These are phyloP conservation scores for Cadophora malorum DNA, from an alignment of 2,329 filamentous ascomycete species.

Conservation along the genomic window DNA sequence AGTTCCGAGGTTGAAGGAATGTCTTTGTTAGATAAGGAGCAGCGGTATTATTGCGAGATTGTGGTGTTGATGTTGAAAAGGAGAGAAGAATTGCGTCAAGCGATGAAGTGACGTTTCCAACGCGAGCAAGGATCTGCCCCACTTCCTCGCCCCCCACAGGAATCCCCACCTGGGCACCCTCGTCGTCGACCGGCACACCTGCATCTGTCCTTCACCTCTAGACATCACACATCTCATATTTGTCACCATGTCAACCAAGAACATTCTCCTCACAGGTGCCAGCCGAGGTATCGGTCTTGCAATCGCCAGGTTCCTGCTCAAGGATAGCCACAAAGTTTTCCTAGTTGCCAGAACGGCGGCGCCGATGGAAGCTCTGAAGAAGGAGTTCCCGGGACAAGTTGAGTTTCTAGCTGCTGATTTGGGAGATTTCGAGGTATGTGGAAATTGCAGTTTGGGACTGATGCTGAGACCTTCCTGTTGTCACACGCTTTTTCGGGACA, in stretches of 20 bases:
- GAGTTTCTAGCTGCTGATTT: slow-evolving; percentile 64
- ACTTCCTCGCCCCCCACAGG: slow-evolving; percentile 1
- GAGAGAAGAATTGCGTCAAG: background rate
- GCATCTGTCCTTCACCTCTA: background rate
- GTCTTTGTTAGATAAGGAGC: background rate
- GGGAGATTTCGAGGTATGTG: slow-evolving; percentile 55
- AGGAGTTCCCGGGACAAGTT: slow-evolving; percentile 58
- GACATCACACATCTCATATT: background rate
- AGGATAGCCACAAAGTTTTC: slow-evolving; percentile 62
- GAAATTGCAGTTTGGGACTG: background rate
- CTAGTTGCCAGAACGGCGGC: slow-evolving; percentile 61
- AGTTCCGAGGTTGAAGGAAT: background rate
- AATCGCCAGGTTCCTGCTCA: slow-evolving; percentile 58
- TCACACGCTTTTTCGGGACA: background rate
- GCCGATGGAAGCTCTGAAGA: slow-evolving; percentile 57
- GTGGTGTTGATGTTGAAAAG: background rate
- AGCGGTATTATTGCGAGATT: background rate
- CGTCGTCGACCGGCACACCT: background rate
- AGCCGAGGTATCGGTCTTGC: slow-evolving; percentile 68
- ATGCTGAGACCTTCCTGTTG: background rate
- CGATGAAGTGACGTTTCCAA: slow-evolving; percentile 3
- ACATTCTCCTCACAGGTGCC: slow-evolving; percentile 72
- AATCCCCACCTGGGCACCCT: background rate
- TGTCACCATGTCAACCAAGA: slow-evolving; percentile 52
- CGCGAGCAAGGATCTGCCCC: background rate